Conservation (phyloP, 352 stramenopile species). For the Phytopythium montanum region DNA sequence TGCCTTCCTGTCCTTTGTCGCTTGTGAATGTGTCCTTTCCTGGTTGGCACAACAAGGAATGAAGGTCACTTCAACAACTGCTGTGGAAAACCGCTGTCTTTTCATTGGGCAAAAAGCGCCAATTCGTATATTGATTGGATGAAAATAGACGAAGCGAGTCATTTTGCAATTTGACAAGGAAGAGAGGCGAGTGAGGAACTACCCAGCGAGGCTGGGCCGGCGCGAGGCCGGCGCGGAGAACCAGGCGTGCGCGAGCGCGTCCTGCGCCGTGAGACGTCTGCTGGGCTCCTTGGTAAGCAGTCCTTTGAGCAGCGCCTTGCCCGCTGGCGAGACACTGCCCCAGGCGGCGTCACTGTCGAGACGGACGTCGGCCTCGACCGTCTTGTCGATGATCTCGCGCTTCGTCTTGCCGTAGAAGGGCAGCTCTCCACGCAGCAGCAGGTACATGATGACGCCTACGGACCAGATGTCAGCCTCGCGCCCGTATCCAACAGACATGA, state of each 20-base stretch:
- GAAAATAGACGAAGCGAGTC: neutral
- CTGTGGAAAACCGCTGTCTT: neutral
- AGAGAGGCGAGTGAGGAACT: neutral
- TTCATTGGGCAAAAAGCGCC: neutral
- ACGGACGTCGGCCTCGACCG: constrained; percentile 80
- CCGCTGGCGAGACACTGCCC: constrained; percentile 46
- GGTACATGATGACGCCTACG: constrained; percentile 92
- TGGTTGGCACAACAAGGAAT: neutral
- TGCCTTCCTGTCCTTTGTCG: neutral
- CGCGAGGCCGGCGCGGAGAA: constrained; percentile 27
- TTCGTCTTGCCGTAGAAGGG: constrained; percentile 91
- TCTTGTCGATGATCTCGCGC: constrained; percentile 92
- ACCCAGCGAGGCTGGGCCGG: neutral
- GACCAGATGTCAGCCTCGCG: constrained; percentile 92
- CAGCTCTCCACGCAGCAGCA: constrained; percentile 85
- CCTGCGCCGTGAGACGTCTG: constrained; percentile 73
- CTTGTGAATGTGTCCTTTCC: neutral
- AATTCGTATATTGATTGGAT: neutral
- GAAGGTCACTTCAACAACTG: constrained; percentile 2
- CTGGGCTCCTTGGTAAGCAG: constrained; percentile 83
- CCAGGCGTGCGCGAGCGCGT: constrained; percentile 82
- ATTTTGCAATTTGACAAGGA: neutral
- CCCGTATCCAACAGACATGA: constrained; percentile 86
- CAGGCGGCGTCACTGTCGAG: constrained; percentile 63
- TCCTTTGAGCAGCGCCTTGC: constrained; percentile 68